Base-by-base conservation (phyloP, 768 basidiomycete genomes). In the Termitomyces titanicus region DNA sequence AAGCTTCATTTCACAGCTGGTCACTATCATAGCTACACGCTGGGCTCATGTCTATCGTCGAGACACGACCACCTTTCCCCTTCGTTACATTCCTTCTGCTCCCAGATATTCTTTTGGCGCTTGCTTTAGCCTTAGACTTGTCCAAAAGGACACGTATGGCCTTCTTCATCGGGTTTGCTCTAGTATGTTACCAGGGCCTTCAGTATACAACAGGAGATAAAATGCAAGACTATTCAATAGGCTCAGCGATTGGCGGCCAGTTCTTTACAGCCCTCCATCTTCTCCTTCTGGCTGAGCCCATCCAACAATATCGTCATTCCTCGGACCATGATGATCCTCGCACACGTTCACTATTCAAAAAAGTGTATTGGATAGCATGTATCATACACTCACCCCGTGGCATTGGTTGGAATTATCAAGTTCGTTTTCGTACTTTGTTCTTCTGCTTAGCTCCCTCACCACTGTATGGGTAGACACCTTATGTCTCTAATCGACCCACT, bases 381-480 rank as follows among this genome's bases (percentile, higher is more conserved):
- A 37, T 63, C 17, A 48, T 53, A 17, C 42, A 48, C 35, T 59
- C 51, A 17, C 56, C 52, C 15, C 60, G 65, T 44, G 58, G 60
- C 9, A 48, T 66, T 38, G 60, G 63, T 31, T 64, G 59, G 60
- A 63, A 59, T 42, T 57, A 59, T 37, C 55, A 63, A 51, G 63
- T 62, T 33, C 13, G 53, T 53, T 51, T 53, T 46, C 29, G 3
- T 29, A 3, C 37, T 38, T 38, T 38, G 37, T 38, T 38, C 37
- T 38, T 18, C 12, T 18, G 37, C 12, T 38, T 38, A 29, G 5
- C 29, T 29, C 9, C 5, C 9, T 29, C 29, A 29, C 29, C 29
- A 9, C 29, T 29, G 29, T 9, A 29, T 29, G 29, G 29, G 9
- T 9, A 40, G 8, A 34, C 24, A n/a, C n/a, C n/a, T n/a, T n/a